Percentiles rank a stretch among this genome's conserved stretches.
phyloP scores from a whole-genome alignment of 2,329 filamentous ascomycete species.

The Conoideocrella luteorostrata region DNA sequence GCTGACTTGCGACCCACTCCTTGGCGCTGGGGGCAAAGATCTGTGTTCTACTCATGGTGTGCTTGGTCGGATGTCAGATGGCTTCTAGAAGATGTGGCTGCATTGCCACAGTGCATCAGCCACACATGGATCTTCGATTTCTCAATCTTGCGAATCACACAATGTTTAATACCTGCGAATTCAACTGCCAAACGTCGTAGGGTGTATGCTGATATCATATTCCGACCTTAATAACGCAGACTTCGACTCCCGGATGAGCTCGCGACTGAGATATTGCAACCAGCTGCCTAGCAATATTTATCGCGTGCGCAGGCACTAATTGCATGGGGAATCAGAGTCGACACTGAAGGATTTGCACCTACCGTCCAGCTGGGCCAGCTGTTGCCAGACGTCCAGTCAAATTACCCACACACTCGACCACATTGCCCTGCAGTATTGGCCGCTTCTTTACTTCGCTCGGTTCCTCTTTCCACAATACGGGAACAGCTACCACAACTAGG shows the following conservation, averaged over 20 bases:
- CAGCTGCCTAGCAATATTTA: too few species aligned
- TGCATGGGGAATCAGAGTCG: neutral
- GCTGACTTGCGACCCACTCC: too few species aligned
- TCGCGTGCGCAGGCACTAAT: neutral
- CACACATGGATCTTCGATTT: neutral
- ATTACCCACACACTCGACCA: too few species aligned
- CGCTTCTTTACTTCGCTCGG: neutral
- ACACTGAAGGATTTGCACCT: neutral
- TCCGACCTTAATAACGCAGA: too few species aligned
- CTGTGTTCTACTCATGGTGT: too few species aligned
- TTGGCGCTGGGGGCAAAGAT: too few species aligned
- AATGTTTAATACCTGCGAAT: neutral
- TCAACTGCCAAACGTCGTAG: neutral
- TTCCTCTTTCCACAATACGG: too few species aligned
- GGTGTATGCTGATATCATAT: too few species aligned
- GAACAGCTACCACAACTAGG: neutral
- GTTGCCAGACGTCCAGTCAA: slow-evolving; percentile 7
- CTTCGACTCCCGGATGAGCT: too few species aligned
- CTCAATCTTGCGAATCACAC: neutral
- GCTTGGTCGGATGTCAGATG: too few species aligned
- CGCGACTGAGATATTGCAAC: too few species aligned
- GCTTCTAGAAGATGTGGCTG: neutral
- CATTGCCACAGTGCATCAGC: slow-evolving; percentile 4
- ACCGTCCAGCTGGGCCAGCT: slow-evolving; percentile 7
- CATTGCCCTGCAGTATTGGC: too few species aligned